Evolutionary conservation across 1,284 basidiomycete species (phyloP), one percentile per base, ranked within the genome.

Genomic region (Heterobasidion irregulare): DNA sequence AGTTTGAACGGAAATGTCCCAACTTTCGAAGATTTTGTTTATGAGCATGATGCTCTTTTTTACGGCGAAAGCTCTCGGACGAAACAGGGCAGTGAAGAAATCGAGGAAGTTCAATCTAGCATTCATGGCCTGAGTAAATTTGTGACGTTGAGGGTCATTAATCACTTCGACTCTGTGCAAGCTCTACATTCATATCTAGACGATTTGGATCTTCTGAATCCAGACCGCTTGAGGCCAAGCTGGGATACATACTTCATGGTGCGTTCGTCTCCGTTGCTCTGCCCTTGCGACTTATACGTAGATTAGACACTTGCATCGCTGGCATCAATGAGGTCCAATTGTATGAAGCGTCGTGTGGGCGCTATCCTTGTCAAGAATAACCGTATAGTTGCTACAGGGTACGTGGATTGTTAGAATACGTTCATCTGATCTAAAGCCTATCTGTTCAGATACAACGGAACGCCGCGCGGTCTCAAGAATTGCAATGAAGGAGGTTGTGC

Each of bases 201-300:
- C 54, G 63, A 72, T 0, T 64, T 97, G 35, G 76, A 95, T 64
- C 69, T 95, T 5, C 64, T 84, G 18, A 79, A 94, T 64, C 71
- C 78, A 7, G 84, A 89, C 61, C 80, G 90, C 52, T 71, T 97
- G 38, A 77, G 94, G 41, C 94, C 94, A 0, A 80, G 82, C 8
- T 98, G 94, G 94, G 94, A 98, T 68, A 83, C 85, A 0, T 98
- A 98, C 72, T 98, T 98, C 68, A 98, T 97, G 94, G 90, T 86
- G 59, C 57, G 78, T 64, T 32, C 18, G 44, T 38, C 44, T 35
- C 13, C 15, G 45, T 19, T 15, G 8, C 46, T 26, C 26, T 33
- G 4, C 19, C 10, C 34, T 12, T 34, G 26, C 7, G 18, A 50
- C 47, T 33, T 62, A 41, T 36, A 34, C 36, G 56, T 52, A 54